phyloP scores from a whole-genome alignment of 2,329 filamentous ascomycete species.

The Xylaria hypoxylon region DNA sequence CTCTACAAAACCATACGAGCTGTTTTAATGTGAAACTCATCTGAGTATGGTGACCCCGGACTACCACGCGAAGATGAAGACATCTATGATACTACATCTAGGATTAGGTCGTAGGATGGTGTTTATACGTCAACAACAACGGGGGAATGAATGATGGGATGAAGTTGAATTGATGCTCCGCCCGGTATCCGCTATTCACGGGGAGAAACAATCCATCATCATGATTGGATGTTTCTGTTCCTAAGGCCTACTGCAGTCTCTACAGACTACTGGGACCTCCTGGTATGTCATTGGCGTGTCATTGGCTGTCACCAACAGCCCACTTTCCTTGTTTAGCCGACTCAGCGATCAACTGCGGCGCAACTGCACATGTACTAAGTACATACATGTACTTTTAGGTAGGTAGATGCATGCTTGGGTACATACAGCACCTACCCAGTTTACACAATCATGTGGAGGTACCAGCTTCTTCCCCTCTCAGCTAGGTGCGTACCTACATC shows the following conservation, averaged over 20 bases:
- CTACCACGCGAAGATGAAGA: no score
- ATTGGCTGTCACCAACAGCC: conserved; percentile 30
- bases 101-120: no score
- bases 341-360: no score
- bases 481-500: background rate
- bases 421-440: no score
- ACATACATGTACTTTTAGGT: background rate
- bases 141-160: conserved; percentile 17
- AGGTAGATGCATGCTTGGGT: background rate
- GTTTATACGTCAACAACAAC: background rate
- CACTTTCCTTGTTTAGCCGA: conserved; percentile 35
- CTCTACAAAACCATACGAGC: background rate
- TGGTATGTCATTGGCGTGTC: conserved; percentile 22
- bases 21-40: background rate
- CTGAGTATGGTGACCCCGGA: no score
- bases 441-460: background rate
- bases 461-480: conserved; percentile 21
- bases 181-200: conserved; percentile 7
- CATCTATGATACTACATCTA: no score
- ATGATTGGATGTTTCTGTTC: conserved; percentile 22
- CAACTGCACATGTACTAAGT: no score
- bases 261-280: no score
- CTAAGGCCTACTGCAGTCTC: background rate
- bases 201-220: background rate
- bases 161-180: conserved; percentile 25